phyloP scores from a whole-genome alignment of 164 flowering plant genomes.

The Piper longum region DNA sequence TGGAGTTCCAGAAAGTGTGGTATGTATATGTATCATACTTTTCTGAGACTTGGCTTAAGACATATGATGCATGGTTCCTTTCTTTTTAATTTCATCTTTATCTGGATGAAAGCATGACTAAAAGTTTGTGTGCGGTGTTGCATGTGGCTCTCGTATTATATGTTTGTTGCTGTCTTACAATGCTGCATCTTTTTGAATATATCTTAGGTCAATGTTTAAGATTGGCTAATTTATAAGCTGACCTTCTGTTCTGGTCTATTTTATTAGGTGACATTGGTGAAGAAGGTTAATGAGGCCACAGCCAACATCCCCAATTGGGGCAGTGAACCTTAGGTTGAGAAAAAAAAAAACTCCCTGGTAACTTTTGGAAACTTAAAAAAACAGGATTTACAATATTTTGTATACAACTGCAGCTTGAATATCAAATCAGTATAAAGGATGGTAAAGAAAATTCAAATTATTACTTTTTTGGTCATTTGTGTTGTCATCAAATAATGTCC shows the following conservation, averaged over 20 bases:
- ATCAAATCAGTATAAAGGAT: too few relatives aligned
- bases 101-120: too few relatives aligned
- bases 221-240: neutral
- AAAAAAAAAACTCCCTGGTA: neutral
- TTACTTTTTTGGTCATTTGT: too few relatives aligned
- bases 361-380: too few relatives aligned
- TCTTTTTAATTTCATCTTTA: neutral
- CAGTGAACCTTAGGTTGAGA: neutral
- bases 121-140: too few relatives aligned
- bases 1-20: constrained; percentile 99
- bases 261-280: constrained; percentile 30
- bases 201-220: too few relatives aligned
- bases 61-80: neutral
- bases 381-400: too few relatives aligned
- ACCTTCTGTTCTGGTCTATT: neutral
- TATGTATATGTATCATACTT: constrained; percentile 21
- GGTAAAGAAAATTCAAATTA: too few relatives aligned
- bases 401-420: too few relatives aligned
- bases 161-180: neutral
- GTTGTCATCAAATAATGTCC: too few relatives aligned
- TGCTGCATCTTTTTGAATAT: too few relatives aligned
- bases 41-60: neutral
- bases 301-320: constrained; percentile 33
- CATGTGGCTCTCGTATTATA: neutral
- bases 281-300: constrained; percentile 42